phyloP scores from a whole-genome alignment of 345 rosid genomes.

The Chamaenerion angustifolium region DNA sequence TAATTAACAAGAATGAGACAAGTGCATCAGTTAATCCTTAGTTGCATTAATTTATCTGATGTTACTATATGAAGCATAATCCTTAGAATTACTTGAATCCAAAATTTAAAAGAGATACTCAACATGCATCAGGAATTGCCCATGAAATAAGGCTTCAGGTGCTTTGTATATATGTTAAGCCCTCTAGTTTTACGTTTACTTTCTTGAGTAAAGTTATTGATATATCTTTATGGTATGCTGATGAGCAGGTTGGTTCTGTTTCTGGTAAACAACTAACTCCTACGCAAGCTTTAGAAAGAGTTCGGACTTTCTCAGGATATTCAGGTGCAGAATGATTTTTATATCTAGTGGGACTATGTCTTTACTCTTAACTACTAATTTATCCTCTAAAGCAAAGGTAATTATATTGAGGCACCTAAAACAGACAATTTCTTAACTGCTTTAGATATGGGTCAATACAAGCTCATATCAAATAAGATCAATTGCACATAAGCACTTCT shows the following conservation, averaged over 20 bases:
- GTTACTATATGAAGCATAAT: too few relatives aligned
- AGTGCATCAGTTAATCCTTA: too few relatives aligned
- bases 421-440: too few relatives aligned
- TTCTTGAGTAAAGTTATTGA: neutral
- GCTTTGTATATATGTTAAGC: neutral
- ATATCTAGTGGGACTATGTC: neutral
- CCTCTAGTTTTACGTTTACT: neutral
- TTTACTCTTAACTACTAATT: neutral
- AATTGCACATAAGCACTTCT: too few relatives aligned
- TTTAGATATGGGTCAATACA: too few relatives aligned
- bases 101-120: too few relatives aligned
- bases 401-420: too few relatives aligned
- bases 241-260: constrained; percentile 64
- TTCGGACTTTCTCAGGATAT: constrained; percentile 43
- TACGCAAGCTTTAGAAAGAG: constrained; percentile 38
- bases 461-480: too few relatives aligned
- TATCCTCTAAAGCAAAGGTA: neutral
- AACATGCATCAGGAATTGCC: too few relatives aligned
- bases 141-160: neutral
- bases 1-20: too few relatives aligned
- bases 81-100: too few relatives aligned
- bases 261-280: constrained; percentile 40
- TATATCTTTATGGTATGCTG: constrained; percentile 6
- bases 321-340: constrained; percentile 12
- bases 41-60: too few relatives aligned